Conservation (phyloP, 768 basidiomycete species). For the Lactarius akahatsu region DNA sequence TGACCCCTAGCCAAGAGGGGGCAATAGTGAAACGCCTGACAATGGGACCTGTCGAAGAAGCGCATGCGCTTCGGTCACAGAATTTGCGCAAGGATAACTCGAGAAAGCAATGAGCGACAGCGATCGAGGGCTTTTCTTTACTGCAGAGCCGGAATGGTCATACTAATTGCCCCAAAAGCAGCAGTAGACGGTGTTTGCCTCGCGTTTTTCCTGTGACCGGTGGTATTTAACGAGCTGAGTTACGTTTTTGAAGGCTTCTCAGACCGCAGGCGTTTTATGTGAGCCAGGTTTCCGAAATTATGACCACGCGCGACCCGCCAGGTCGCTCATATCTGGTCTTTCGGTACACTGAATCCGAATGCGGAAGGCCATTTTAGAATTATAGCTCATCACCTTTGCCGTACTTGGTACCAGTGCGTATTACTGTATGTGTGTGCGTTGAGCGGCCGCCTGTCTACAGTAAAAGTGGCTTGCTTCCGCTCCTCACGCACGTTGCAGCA, state of each 20-base stretch:
- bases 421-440: not conserved
- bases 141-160: not conserved
- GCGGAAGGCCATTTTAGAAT: not conserved
- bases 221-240: slow-evolving; percentile 1
- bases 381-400: not conserved
- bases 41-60: not conserved
- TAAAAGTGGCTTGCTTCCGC: not conserved
- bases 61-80: not conserved
- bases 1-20: not conserved
- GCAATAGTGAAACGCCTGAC: not conserved
- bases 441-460: not conserved
- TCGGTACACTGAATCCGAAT: not conserved
- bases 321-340: slow-evolving; percentile 4
- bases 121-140: not conserved
- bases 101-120: not conserved
- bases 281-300: not conserved
- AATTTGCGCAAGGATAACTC: not conserved
- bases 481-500: not conserved
- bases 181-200: not conserved
- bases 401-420: not conserved
- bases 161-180: not conserved
- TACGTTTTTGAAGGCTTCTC: not conserved
- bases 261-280: slow-evolving; percentile 3
- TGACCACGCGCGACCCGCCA: not conserved
- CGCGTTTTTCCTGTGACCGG: slow-evolving; percentile 3